A percentile compares a stretch with the other conserved stretches of the same genome.
Conservation (phyloP, 106 monocot genomes). For the Dioscorea zingiberensis region DNA sequence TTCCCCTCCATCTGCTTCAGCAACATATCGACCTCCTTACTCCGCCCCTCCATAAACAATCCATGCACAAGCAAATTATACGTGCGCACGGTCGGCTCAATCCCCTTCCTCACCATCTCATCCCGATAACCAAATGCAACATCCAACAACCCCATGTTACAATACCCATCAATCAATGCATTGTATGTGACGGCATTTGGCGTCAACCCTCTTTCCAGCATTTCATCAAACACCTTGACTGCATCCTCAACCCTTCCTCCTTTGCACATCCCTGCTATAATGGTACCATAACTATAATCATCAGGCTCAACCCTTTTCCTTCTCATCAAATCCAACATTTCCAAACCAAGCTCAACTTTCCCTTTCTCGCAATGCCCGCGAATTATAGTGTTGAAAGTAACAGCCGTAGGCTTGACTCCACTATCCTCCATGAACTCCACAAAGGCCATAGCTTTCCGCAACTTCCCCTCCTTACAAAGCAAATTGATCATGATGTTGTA, state of each 20-base stretch:
- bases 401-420: slow-evolving; percentile 42
- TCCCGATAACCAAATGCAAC: slow-evolving; percentile 41
- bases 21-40: slow-evolving; percentile 30
- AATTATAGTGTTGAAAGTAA: slow-evolving; percentile 79
- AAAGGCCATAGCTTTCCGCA: slow-evolving; percentile 61
- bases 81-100: slow-evolving; percentile 35
- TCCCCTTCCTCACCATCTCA: slow-evolving; percentile 54
- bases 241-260: slow-evolving; percentile 63
- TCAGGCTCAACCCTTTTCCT: slow-evolving; percentile 50
- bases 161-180: slow-evolving; percentile 59
- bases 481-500: slow-evolving; percentile 90
- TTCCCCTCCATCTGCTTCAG: slow-evolving; percentile 56
- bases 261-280: slow-evolving; percentile 56
- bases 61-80: slow-evolving; percentile 68
- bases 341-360: slow-evolving; percentile 34
- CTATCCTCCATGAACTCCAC: slow-evolving; percentile 54
- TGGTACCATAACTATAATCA: slow-evolving; percentile 53
- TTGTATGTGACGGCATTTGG: slow-evolving; percentile 47
- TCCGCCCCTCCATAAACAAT: slow-evolving; percentile 63
- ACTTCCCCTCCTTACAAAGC: slow-evolving; percentile 71
- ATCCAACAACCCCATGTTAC: slow-evolving; percentile 47
- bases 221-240: slow-evolving; percentile 39
- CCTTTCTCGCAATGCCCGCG: slow-evolving; percentile 47
- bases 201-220: slow-evolving; percentile 28
- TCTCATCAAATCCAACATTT: slow-evolving; percentile 44